Conservation (phyloP, 805 yeast genomes). For the Teunomyces atbi region DNA sequence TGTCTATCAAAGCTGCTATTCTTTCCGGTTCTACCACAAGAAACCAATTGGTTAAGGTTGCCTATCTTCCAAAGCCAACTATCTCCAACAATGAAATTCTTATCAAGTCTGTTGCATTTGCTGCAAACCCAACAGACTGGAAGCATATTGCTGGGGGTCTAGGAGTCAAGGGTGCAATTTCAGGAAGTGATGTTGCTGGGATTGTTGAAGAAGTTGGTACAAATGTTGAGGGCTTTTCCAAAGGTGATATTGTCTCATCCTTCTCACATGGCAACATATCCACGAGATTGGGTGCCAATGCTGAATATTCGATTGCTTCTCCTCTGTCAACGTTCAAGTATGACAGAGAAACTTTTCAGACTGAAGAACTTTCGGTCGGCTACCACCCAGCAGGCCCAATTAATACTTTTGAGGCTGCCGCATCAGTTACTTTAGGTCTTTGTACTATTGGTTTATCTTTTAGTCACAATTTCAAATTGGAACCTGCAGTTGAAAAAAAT, state of each 20-base stretch:
- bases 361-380: conserved; percentile 16
- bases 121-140: conserved; percentile 72
- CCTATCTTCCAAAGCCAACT: conserved; percentile 29
- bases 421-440: conserved; percentile 54
- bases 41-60: conserved; percentile 14
- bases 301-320: conserved; percentile 47
- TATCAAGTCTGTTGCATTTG: conserved; percentile 52
- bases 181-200: conserved; percentile 65
- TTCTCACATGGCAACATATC: conserved; percentile 54
- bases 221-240: conserved; percentile 29
- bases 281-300: conserved; percentile 55
- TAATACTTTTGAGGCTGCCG: conserved; percentile 63
- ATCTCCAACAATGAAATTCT: conserved; percentile 41
- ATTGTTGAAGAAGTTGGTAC: conserved; percentile 52
- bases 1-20: neutral
- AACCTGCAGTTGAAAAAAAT: conserved; percentile 11
- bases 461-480: conserved; percentile 29
- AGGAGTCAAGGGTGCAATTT: conserved; percentile 47
- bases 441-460: conserved; percentile 47
- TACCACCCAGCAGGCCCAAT: conserved; percentile 35
- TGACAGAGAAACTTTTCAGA: conserved; percentile 11
- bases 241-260: conserved; percentile 52
- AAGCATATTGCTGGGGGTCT: conserved; percentile 46
- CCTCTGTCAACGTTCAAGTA: conserved; percentile 36
- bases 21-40: no score